Conservation (phyloP, 2,329 filamentous ascomycete species). For the Xylariaceae sp. region DNA sequence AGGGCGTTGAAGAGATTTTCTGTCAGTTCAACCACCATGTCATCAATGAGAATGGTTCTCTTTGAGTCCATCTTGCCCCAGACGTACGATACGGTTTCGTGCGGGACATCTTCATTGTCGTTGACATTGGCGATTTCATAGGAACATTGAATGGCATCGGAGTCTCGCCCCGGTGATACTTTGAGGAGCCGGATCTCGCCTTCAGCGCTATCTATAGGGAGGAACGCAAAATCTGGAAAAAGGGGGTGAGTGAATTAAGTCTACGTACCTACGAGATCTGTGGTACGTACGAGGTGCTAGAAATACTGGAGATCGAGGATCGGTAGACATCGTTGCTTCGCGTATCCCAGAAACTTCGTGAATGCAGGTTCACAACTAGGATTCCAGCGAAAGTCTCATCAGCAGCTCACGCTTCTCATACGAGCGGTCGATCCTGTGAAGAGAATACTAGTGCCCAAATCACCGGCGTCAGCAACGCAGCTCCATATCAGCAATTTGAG, state of each 20-base stretch:
- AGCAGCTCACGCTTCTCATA: too few species aligned
- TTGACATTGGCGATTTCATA: slow-evolving; percentile 13
- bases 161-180: slow-evolving; percentile 13
- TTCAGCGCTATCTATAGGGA: slow-evolving; percentile 20
- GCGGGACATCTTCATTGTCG: slow-evolving; percentile 12
- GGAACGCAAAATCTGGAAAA: slow-evolving; percentile 13
- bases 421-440: too few species aligned
- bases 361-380: too few species aligned
- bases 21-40: slow-evolving; percentile 13
- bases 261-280: not conserved
- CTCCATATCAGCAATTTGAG: too few species aligned
- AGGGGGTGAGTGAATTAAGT: not conserved
- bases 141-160: slow-evolving; percentile 19
- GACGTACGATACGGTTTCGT: slow-evolving; percentile 28
- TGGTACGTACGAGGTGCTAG: slow-evolving; percentile 18
- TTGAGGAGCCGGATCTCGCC: slow-evolving; percentile 26
- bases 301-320: slow-evolving; percentile 18
- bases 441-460: too few species aligned
- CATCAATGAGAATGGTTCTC: slow-evolving; percentile 16
- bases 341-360: too few species aligned
- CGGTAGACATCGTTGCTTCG: slow-evolving; percentile 18
- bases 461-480: too few species aligned
- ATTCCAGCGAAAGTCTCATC: too few species aligned
- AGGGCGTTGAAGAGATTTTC: slow-evolving; percentile 25
- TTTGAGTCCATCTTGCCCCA: slow-evolving; percentile 15